Conservation (phyloP, 1,139 yeast species). For the Kurtzmaniella quercitrusa region DNA sequence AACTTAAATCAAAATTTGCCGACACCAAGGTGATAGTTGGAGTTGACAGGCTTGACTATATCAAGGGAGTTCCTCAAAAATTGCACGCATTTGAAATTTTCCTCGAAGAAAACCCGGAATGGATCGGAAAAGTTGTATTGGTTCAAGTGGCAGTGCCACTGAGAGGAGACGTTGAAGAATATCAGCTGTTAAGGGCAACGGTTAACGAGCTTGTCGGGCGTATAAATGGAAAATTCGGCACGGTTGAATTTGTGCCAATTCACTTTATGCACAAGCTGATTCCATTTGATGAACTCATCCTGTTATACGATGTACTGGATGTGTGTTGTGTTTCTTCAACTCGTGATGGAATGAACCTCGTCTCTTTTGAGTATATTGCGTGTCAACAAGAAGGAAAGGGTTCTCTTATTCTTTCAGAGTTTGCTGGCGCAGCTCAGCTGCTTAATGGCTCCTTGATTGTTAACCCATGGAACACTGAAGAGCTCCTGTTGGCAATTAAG, state of each 20-base stretch:
- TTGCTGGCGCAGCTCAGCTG: slow-evolving; percentile 99
- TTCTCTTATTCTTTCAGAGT: slow-evolving; percentile 80
- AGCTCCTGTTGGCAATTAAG: slow-evolving; percentile 76
- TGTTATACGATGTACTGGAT: slow-evolving; percentile 81
- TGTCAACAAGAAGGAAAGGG: slow-evolving; percentile 90
- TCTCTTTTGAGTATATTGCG: slow-evolving; percentile 92
- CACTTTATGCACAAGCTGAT: slow-evolving; percentile 94
- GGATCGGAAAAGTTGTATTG: slow-evolving; percentile 95
- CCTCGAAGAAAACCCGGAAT: slow-evolving; percentile 89
- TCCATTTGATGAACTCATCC: slow-evolving; percentile 84
- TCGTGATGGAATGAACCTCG: slow-evolving; percentile 97
- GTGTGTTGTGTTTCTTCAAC: slow-evolving; percentile 92
- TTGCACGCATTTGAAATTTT: slow-evolving; percentile 94
- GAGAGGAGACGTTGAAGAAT: slow-evolving; percentile 97
- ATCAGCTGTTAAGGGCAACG: slow-evolving; percentile 87
- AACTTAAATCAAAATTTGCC: slow-evolving; percentile 58
- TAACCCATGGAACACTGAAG: slow-evolving; percentile 98
- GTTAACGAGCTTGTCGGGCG: slow-evolving; percentile 96
- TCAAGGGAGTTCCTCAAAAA: slow-evolving; percentile 97
- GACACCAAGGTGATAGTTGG: slow-evolving; percentile 87
- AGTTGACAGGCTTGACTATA: slow-evolving; percentile 91
- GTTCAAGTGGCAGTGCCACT: slow-evolving; percentile 98
- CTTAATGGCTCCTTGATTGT: slow-evolving; percentile 90
- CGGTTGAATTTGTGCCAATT: slow-evolving; percentile 95
- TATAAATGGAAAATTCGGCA: slow-evolving; percentile 93